Conservation (phyloP, 2,329 filamentous ascomycete species). For the Xylaria sp. region DNA sequence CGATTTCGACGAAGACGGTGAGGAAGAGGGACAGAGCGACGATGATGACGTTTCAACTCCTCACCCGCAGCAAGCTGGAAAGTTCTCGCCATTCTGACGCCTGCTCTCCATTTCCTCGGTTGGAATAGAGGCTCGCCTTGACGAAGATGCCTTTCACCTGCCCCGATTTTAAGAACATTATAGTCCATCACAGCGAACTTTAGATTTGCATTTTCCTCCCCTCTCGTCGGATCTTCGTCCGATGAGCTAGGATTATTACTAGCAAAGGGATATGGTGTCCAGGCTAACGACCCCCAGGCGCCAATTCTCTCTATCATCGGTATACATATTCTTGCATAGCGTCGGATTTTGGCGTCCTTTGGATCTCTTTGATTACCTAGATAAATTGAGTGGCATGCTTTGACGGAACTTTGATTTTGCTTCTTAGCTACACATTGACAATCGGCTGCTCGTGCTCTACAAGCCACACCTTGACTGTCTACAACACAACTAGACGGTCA, state of each 20-base stretch:
- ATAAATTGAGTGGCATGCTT: constrained; percentile 20
- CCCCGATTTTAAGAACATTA: not conserved
- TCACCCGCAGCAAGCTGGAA: constrained; percentile 19
- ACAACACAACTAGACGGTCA: not conserved
- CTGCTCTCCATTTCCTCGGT: not conserved
- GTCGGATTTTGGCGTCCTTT: constrained; percentile 38
- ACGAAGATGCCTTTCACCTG: not conserved
- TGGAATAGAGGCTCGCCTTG: not conserved
- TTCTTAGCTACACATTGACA: constrained; percentile 8
- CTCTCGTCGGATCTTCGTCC: not conserved
- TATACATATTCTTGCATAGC: constrained; percentile 42
- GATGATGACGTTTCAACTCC: constrained; percentile 51
- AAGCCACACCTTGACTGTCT: not conserved
- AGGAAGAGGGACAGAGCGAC: constrained; percentile 62
- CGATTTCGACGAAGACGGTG: constrained; percentile 60
- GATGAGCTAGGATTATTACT: not conserved
- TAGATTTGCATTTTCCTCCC: not conserved
- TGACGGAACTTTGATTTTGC: constrained; percentile 12
- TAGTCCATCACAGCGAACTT: not conserved
- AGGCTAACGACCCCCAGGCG: not conserved
- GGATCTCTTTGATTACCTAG: constrained; percentile 32
- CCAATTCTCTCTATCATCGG: constrained; percentile 4
- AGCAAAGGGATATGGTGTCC: not conserved
- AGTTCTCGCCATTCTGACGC: not conserved
- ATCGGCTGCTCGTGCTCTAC: not conserved